Conservation (phyloP, 331 rosid species). For the Acacia pycnantha region DNA sequence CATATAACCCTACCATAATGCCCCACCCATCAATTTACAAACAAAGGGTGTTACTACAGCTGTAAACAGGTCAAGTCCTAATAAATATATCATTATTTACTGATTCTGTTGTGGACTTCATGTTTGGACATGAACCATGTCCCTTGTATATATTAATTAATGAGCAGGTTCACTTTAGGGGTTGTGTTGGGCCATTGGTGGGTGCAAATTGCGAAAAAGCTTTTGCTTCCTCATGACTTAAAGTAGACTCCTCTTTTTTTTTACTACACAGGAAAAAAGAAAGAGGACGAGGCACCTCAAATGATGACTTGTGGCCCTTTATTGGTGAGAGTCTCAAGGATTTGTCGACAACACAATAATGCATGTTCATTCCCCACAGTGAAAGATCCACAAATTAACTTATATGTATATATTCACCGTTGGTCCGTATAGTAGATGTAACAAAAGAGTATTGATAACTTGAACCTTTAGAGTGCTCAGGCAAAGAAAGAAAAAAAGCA, state of each 20-base stretch:
- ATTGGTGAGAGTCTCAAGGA: slow-evolving; percentile 39
- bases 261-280: slow-evolving; percentile 22
- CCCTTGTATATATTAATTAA: slow-evolving; percentile 4
- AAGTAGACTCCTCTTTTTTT: slow-evolving; percentile 41
- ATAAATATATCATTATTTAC: not conserved
- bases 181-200: not conserved
- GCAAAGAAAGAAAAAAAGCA: not conserved
- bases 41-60: not conserved
- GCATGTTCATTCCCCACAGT: slow-evolving; percentile 20
- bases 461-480: not conserved
- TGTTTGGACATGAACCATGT: slow-evolving; percentile 7
- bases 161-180: slow-evolving; percentile 11
- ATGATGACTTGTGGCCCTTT: slow-evolving; percentile 29
- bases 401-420: not conserved
- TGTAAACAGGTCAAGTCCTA: not conserved
- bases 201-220: slow-evolving; percentile 4
- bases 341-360: slow-evolving; percentile 18
- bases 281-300: slow-evolving; percentile 31
- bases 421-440: no score
- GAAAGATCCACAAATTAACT: slow-evolving; percentile 20
- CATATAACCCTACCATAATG: not conserved
- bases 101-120: not conserved
- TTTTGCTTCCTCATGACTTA: slow-evolving; percentile 69
- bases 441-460: not conserved
- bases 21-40: not conserved